These are phyloP conservation scores for Calonectria fujianensis DNA, from an alignment of 2,329 filamentous ascomycete species.

Conservation along the genomic window DNA sequence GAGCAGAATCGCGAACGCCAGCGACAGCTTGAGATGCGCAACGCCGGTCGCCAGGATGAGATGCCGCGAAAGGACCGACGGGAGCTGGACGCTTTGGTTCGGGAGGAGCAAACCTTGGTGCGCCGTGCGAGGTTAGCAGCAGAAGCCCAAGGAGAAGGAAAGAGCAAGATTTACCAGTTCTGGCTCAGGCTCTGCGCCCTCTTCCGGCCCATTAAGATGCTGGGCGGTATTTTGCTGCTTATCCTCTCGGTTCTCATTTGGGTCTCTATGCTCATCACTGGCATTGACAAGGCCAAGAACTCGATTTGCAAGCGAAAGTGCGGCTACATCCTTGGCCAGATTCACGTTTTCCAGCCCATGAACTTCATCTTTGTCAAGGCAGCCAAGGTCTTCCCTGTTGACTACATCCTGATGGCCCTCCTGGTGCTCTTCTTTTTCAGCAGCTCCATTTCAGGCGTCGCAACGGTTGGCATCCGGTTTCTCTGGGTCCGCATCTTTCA, in stretches of 20 bases:
- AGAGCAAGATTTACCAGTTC: constrained; percentile 80
- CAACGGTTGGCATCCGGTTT: constrained; percentile 93
- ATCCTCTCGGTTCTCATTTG: constrained; percentile 85
- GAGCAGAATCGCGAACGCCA: constrained; percentile 94
- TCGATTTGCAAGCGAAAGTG: constrained; percentile 93
- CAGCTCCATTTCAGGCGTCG: constrained; percentile 90
- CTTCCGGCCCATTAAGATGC: constrained; percentile 90
- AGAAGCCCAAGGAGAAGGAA: constrained; percentile 86
- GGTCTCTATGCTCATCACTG: constrained; percentile 94
- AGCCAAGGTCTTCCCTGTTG: constrained; percentile 89
- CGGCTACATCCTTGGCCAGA: constrained; percentile 90
- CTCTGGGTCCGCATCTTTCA: constrained; percentile 96
- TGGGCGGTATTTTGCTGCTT: constrained; percentile 88
- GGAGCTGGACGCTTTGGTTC: constrained; percentile 89
- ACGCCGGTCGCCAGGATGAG: constrained; percentile 82
- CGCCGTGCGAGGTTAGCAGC: constrained; percentile 91
- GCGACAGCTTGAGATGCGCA: constrained; percentile 91
- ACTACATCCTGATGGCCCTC: constrained; percentile 92
- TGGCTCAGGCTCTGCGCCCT: constrained; percentile 90
- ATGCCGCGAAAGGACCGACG: constrained; percentile 90
- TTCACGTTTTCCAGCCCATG: constrained; percentile 95
- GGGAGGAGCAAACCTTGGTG: constrained; percentile 94
- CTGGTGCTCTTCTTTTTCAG: constrained; percentile 91
- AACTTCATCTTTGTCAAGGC: constrained; percentile 89
- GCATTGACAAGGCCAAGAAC: constrained; percentile 97